These are phyloP conservation scores for Trematosphaeria pertusa DNA, from an alignment of 2,329 filamentous ascomycete genomes.

Conservation along the genomic window DNA sequence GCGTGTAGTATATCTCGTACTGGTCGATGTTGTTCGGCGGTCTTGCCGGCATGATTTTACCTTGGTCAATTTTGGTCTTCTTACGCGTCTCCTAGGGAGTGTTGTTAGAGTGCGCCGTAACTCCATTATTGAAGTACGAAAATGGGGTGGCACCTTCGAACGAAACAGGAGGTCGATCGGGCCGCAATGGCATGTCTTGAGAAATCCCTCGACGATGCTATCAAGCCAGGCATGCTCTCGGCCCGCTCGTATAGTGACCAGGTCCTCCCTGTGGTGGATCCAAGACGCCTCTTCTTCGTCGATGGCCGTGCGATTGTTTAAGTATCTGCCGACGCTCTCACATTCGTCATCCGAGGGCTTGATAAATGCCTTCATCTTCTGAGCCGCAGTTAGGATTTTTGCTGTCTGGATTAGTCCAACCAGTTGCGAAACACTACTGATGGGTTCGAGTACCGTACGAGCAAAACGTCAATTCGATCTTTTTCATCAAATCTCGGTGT, in stretches of 20 bases:
- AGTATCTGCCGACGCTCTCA: background rate
- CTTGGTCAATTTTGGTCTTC: conserved; percentile 4
- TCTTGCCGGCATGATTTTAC: background rate
- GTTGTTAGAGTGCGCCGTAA: background rate
- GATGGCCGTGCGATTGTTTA: background rate
- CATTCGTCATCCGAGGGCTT: conserved; percentile 26
- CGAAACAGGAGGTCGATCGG: conserved; percentile 10
- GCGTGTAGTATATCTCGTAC: conserved; percentile 25
- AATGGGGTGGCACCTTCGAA: conserved; percentile 1
- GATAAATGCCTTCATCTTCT: conserved; percentile 23
- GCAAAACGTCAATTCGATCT: no score
- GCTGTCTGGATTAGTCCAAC: conserved; percentile 5
- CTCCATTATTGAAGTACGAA: background rate
- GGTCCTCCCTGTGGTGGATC: conserved; percentile 48
- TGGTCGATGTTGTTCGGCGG: background rate
- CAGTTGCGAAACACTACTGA: background rate
- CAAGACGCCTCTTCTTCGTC: conserved; percentile 42
- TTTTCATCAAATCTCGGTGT: no score
- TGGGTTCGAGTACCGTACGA: background rate
- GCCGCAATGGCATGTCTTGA: conserved; percentile 7
- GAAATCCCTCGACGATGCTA: conserved; percentile 31
- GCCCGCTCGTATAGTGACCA: conserved; percentile 48
- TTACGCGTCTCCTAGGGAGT: conserved; percentile 3
- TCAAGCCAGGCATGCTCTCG: conserved; percentile 51
- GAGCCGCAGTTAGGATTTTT: conserved; percentile 12